phyloP scores from a whole-genome alignment of 371 early-diverging fungal genomes.

The Apophysomyces trapeziformis region DNA sequence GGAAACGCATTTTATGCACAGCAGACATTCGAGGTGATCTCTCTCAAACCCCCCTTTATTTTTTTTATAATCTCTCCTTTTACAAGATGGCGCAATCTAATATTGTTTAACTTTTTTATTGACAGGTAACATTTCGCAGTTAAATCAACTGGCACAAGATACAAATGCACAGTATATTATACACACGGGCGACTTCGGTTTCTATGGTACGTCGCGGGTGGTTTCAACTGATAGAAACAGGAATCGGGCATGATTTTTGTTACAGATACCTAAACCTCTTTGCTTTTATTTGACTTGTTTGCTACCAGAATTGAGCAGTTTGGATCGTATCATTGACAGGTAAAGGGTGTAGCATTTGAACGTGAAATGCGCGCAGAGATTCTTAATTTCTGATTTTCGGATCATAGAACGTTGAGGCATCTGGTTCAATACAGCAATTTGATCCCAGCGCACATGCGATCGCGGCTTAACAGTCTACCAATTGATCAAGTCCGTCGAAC shows the following conservation, averaged over 20 bases:
- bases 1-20: slow-evolving; percentile 32
- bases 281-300: slow-evolving; percentile 5
- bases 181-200: slow-evolving; percentile 75
- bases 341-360: slow-evolving; percentile 15
- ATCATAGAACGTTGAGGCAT: slow-evolving; percentile 61
- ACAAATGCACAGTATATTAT: slow-evolving; percentile 63
- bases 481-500: slow-evolving; percentile 53
- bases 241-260: neutral
- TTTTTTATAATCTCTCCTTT: slow-evolving; percentile 6
- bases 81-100: slow-evolving; percentile 5
- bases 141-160: slow-evolving; percentile 65
- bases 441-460: slow-evolving; percentile 53
- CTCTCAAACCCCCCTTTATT: neutral
- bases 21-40: slow-evolving; percentile 31
- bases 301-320: slow-evolving; percentile 52
- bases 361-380: too few relatives aligned
- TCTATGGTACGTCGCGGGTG: slow-evolving; percentile 52
- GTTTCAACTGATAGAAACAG: neutral
- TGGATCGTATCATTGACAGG: slow-evolving; percentile 65
- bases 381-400: too few relatives aligned
- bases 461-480: slow-evolving; percentile 45
- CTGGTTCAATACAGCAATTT: slow-evolving; percentile 67
- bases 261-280: neutral
- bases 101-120: neutral
- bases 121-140: slow-evolving; percentile 63